phyloP scores from a whole-genome alignment of 2,329 filamentous ascomycete genomes.

The Verticillium nubilum region DNA sequence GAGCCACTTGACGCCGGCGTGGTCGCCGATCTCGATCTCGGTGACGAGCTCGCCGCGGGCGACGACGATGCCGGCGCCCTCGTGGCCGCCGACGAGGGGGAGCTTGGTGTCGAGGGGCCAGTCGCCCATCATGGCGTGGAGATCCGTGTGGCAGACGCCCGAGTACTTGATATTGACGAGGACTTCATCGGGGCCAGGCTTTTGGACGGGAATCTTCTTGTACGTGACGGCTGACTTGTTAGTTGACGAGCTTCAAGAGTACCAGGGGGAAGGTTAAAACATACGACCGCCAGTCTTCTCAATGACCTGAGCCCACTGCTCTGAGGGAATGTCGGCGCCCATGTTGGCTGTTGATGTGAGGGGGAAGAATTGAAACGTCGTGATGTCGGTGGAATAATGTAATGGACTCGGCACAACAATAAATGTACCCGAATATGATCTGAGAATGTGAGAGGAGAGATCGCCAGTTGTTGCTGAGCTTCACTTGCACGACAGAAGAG shows the following conservation, averaged over 20 bases:
- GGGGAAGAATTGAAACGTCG: neutral
- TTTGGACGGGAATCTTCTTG: constrained; percentile 76
- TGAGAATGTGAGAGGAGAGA: neutral
- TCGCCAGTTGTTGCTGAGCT: neutral
- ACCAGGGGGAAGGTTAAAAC: constrained; percentile 19
- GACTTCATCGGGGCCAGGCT: constrained; percentile 83
- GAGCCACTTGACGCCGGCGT: constrained; percentile 89
- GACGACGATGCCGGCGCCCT: constrained; percentile 78
- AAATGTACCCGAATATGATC: neutral
- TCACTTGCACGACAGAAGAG: neutral
- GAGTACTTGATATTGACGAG: constrained; percentile 88
- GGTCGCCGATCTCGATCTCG: constrained; percentile 75
- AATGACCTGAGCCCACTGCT: constrained; percentile 89
- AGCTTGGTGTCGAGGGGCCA: constrained; percentile 82
- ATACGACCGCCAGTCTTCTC: constrained; percentile 71
- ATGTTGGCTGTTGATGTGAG: constrained; percentile 11
- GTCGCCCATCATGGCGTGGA: constrained; percentile 76
- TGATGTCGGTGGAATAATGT: neutral
- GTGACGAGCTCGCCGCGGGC: constrained; percentile 70
- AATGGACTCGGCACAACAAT: neutral
- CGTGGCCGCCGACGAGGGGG: constrained; percentile 77
- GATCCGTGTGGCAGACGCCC: constrained; percentile 86
- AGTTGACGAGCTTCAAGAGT: neutral
- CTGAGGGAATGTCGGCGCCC: constrained; percentile 56
- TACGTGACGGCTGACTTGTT: constrained; percentile 51